Evolutionary conservation across 257 asterid species (phyloP), one percentile per base, ranked within the genome.

Genomic region (Prunella vulgaris): DNA sequence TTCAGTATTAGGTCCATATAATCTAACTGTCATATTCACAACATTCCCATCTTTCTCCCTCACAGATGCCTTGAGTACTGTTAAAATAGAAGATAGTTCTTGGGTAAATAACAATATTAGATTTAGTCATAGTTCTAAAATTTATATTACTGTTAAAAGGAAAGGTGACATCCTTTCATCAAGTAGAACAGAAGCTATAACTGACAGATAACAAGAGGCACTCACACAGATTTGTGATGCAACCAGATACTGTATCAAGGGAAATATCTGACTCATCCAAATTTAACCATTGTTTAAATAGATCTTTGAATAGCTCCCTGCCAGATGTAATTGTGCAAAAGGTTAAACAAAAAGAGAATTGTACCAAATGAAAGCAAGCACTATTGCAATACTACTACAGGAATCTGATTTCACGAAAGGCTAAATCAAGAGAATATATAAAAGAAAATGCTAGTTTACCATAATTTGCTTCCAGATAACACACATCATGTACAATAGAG

Each of bases 1-100:
- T 58, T 93, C 97, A 52, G 97, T 93, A 78, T 93, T 88, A 33
- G 99, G 99, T 56, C 99, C 99, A 78, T 87, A 93, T 56, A 93
- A 68, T 73, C 99, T 82, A 70, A 90, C 84, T 12, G 97, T 90
- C 80, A 84, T 60, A 74, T 72, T 68, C 71, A 79, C 85, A 32
- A 49, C 66, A 35, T 76, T 72, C 58, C 83, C 80, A 5, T 77
- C 77, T 1, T 80, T 87, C 70, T 90, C 96, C 35, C 61, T 84
- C 65, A 87, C 90, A 60, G 97, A 85, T 25, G 87, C 93, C 92
- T 87, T 93, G 76, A 93, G 85, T 60, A 93, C 97, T 92, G 90
- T 82, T 75, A 76, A 40, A 68, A 68, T 52, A 61, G 61, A 71
- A 62, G 71, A 66, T 32, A 70, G 53, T 62, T 4, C 60, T 68